These are phyloP conservation scores for Berkeleyomyces rouxiae DNA, from an alignment of 2,329 filamentous ascomycete species.

Conservation along the genomic window DNA sequence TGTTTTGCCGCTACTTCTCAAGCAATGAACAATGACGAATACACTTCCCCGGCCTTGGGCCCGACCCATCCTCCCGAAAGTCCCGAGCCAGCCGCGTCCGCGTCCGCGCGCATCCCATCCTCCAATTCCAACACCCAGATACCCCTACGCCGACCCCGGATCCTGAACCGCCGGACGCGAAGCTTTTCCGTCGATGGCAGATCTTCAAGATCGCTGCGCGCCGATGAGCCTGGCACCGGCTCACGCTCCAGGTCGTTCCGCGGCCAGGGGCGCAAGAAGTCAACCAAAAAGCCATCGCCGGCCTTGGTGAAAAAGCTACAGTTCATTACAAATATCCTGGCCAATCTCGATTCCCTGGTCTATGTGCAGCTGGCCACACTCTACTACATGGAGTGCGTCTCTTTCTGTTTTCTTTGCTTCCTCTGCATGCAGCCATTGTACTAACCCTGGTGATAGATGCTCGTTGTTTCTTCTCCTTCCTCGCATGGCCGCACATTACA, in stretches of 20 bases:
- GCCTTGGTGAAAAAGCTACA: constrained; percentile 40
- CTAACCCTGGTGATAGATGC: constrained; percentile 30
- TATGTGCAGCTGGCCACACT: constrained; percentile 47
- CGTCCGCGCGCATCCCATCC: constrained; percentile 2
- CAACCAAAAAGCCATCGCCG: constrained; percentile 23
- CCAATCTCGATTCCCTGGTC: constrained; percentile 44
- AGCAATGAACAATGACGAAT: constrained; percentile 7
- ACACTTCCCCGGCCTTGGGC: not conserved
- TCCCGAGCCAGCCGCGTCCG: not conserved
- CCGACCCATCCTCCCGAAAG: not conserved
- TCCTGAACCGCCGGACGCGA: constrained; percentile 5
- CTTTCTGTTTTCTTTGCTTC: not conserved
- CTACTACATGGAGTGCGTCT: constrained; percentile 55
- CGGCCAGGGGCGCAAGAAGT: constrained; percentile 19
- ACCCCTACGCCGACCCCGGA: constrained; percentile 5
- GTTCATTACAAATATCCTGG: constrained; percentile 43
- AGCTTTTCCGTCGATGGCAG: constrained; percentile 9
- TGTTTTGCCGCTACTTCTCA: not conserved
- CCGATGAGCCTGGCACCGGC: constrained; percentile 13
- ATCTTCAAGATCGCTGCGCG: constrained; percentile 5
- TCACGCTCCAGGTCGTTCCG: constrained; percentile 16
- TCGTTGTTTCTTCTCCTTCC: constrained; percentile 47
- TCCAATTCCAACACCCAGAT: not conserved
- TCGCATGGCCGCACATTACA: constrained; percentile 40
- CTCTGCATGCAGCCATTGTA: not conserved